Conservation (phyloP, 805 yeast genomes). For the Kodamaea hsintzibuensis region DNA sequence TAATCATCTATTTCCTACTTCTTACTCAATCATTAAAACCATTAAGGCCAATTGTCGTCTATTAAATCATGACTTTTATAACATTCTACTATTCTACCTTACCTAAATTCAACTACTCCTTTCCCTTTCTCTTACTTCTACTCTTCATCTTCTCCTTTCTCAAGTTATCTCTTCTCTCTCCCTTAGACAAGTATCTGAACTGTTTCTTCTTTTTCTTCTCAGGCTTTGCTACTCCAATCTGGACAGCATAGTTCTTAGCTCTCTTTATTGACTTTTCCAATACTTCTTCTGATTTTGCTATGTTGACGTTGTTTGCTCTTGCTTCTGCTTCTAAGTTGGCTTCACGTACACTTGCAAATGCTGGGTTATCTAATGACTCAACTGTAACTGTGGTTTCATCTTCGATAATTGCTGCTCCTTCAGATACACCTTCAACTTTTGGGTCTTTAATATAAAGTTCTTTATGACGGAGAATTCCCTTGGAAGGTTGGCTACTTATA, state of each 20-base stretch:
- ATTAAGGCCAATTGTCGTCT: too few relatives aligned
- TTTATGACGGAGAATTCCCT: constrained; percentile 17
- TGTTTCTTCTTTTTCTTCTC: constrained; percentile 60
- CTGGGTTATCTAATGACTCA: constrained; percentile 55
- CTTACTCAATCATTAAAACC: too few relatives aligned
- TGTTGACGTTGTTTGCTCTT: constrained; percentile 67
- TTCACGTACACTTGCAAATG: constrained; percentile 29
- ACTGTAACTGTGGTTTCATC: constrained; percentile 54
- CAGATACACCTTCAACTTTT: constrained; percentile 20
- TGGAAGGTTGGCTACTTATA: neutral
- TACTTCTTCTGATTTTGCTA: constrained; percentile 65
- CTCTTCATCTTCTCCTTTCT: constrained; percentile 35
- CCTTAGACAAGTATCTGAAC: constrained; percentile 82
- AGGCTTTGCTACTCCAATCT: constrained; percentile 52
- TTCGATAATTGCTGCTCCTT: constrained; percentile 40
- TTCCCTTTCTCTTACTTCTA: constrained; percentile 6
- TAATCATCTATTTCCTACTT: too few relatives aligned
- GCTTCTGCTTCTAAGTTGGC: constrained; percentile 48
- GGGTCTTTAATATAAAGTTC: constrained; percentile 34
- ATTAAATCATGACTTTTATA: too few relatives aligned
- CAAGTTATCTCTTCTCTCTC: constrained; percentile 61
- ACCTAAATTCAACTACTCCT: neutral
- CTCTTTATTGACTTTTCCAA: constrained; percentile 71
- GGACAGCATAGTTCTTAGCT: constrained; percentile 81
- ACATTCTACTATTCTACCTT: neutral